These are phyloP conservation scores for Karstenula rhodostoma DNA, from an alignment of 2,329 filamentous ascomycete species.

Conservation along the genomic window DNA sequence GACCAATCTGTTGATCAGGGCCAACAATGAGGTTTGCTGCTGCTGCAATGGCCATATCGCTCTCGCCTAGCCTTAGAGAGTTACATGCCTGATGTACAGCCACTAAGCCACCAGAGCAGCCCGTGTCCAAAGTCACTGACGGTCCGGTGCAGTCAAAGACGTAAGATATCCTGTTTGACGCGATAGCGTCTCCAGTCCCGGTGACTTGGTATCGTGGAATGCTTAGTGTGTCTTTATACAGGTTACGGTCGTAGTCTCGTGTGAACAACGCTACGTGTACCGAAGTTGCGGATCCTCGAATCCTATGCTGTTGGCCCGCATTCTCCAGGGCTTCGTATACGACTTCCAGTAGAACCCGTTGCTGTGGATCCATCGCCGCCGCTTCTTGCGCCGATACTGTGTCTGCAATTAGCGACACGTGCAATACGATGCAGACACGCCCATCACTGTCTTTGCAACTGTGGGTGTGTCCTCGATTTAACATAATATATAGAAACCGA, in stretches of 20 bases:
- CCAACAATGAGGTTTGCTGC: slow-evolving; percentile 45
- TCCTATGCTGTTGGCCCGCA: neutral
- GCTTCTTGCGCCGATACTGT: slow-evolving; percentile 1
- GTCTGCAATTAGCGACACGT: neutral
- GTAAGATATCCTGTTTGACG: slow-evolving; percentile 20
- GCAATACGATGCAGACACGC: neutral
- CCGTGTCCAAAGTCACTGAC: slow-evolving; percentile 25
- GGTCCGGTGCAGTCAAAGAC: slow-evolving; percentile 24
- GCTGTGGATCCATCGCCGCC: neutral
- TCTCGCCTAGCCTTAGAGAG: slow-evolving; percentile 32
- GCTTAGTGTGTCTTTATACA: neutral
- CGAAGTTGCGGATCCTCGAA: neutral
- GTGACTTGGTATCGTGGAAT: slow-evolving; percentile 5
- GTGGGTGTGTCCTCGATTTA: too few species aligned
- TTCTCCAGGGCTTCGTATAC: neutral
- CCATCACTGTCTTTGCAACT: neutral
- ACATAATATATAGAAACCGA: too few species aligned
- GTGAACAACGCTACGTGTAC: slow-evolving; percentile 1
- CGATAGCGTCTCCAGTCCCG: slow-evolving; percentile 8
- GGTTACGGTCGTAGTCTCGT: neutral
- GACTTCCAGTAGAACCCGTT: neutral
- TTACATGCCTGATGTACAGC: slow-evolving; percentile 27
- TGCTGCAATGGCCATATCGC: slow-evolving; percentile 43
- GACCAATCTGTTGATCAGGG: slow-evolving; percentile 10
- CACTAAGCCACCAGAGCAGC: slow-evolving; percentile 23